Base-by-base conservation (phyloP, 169 alveolate species). In the Fabrea salina region DNA sequence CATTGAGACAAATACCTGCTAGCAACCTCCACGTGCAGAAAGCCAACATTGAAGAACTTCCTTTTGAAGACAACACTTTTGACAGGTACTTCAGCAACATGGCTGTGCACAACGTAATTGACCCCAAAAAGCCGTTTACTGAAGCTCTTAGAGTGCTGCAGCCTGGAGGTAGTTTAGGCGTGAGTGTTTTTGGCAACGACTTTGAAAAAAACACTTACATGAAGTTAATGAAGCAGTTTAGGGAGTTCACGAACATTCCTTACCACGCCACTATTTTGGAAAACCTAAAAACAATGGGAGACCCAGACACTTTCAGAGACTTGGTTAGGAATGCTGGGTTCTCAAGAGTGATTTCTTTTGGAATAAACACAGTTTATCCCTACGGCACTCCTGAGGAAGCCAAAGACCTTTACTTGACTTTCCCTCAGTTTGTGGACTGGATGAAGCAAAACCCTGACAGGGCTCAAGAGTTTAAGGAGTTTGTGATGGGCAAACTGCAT, bases 81-180 rank as follows among this genome's bases (percentile, higher is more conserved):
- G 79, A 68, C 30, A 1, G 66, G 0, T n/a, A n/a, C 2, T 19
- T 68, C 19, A 19, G 41, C 22, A 68, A n/a, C 44, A 8, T 68
- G 16, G 32, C 40, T 1, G 30, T 68, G 8, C 33, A 32, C 19
- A 41, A 32, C 44, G 30, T 40, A 1, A 37, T 11, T 11, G 35
- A 41, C n/a, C 79, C 79, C 22, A 4, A 43, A 43, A 68, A 68
- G 44, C 41, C 41, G 7, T 22, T 68, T 11, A 41, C n/a, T 2
- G 79, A 68, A 43, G 37, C 41, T 0, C 30, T 11, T 16, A 41
- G 67, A 4, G 66, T 68, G 13, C 1, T 68, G 30, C 39, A 44
- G 39, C n/a, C 13, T 2, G 67, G 67, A 19, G 79, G 79, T 1
- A 56, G n/a, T 25, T 56, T 47, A 47, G 56, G 67, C 16, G 67